Percentiles rank a stretch among this genome's conserved stretches.
Conservation (phyloP, 129 eudicot genomes). For the Erigeron canadensis region DNA sequence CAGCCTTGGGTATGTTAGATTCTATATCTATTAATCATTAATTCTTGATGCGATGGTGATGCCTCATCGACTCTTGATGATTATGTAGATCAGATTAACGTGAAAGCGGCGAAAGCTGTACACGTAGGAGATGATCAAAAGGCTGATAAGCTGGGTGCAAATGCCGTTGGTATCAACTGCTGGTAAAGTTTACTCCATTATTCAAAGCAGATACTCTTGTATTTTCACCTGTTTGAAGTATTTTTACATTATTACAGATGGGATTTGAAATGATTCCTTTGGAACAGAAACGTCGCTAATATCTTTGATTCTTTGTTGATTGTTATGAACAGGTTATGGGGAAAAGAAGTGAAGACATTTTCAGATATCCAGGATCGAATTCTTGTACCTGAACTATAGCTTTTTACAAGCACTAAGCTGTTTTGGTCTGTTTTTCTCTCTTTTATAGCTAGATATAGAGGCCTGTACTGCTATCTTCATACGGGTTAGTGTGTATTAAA, state of each 20-base stretch:
- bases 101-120: conserved; percentile 69
- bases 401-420: not conserved
- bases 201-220: not conserved
- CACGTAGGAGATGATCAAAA: conserved; percentile 90
- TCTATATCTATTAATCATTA: not conserved
- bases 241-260: not conserved
- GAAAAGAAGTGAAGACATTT: conserved; percentile 76
- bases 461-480: too few species aligned
- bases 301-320: not conserved
- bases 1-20: conserved; percentile 66
- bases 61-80: conserved; percentile 9
- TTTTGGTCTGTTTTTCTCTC: too few species aligned
- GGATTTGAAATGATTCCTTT: not conserved
- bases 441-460: too few species aligned
- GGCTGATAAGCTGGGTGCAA: conserved; percentile 86
- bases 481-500: too few species aligned
- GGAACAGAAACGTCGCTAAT: not conserved
- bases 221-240: not conserved
- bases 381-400: conserved; percentile 34
- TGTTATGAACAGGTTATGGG: conserved; percentile 79
- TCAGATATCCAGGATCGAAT: conserved; percentile 60
- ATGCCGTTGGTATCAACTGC: conserved; percentile 78
- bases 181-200: conserved; percentile 50
- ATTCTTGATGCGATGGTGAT: conserved; percentile 9
- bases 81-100: conserved; percentile 58